Evolutionary conservation across 2,329 filamentous ascomycete species (phyloP), one percentile per base, ranked within the genome.

Genomic region (Aureobasidium sp.): DNA sequence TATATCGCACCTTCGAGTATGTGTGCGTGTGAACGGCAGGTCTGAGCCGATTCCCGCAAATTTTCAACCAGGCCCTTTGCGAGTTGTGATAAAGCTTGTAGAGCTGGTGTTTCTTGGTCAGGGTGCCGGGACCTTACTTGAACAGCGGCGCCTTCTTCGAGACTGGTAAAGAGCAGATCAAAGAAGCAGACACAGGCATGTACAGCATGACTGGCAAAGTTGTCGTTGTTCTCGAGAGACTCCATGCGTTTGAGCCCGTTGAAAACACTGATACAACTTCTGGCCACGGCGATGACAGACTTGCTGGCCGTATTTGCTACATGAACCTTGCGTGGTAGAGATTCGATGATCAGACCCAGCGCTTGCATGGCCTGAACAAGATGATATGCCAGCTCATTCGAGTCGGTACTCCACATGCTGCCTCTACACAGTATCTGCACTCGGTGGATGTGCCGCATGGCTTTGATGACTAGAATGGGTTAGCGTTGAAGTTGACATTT

Each of bases 1-100:
- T 73, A 79, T 1, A 74, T 68, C 37, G 78, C 74, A 2, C 76
- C 77, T 68, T 79, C 77, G 58, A 78, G 78, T 1, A 80, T 64
- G 22, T 73, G 67, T 34, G 72, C 71, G 44, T 79, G 76, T 9
- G 45, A 17, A 15, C 5, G 29, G 12, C 69, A 44, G 34, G 77
- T 73, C 1, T 78, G 69, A 15, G 71, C 66, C n/a, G 57, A 61
- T 1, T n/a, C 42, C 27, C 25, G 45, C 27, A 61, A 27, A 61
- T n/a, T 61, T 0, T 71, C 69, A 5, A 79, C 63, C 3, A 76
- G 66, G 27, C 78, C 71, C 25, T 73, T 70, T 2, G 75, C 69
- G 12, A 71, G 65, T 3, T 63, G 29, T 42, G 65, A 65, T 11
- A 72, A 57, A 15, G 62, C 29, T 17, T 69, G 62, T 11, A 60